Evolutionary conservation across 2,329 filamentous ascomycete genomes (phyloP).

Genomic region (Epichloe bromicola): DNA sequence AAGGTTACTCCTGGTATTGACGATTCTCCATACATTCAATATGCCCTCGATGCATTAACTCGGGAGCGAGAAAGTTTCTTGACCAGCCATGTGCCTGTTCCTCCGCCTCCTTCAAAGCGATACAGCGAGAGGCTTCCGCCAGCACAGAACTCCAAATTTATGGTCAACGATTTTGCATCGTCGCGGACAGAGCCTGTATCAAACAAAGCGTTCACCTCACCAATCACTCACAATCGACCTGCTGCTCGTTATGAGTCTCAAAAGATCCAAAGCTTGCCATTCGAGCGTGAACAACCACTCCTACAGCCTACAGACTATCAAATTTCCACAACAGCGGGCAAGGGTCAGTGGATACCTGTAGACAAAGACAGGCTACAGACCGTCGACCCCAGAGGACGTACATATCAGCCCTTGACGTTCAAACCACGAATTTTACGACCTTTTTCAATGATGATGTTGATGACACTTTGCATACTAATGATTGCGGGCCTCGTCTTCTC

Average conservation of each 20-base stretch:
- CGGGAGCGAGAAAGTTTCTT: slow-evolving; percentile 52
- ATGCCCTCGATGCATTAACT: slow-evolving; percentile 79
- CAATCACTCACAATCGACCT: neutral
- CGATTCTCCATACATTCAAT: slow-evolving; percentile 77
- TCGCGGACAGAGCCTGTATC: neutral
- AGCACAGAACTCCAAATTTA: neutral
- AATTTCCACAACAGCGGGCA: slow-evolving; percentile 5
- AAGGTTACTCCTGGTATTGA: slow-evolving; percentile 65
- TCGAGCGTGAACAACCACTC: neutral
- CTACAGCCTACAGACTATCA: slow-evolving; percentile 1
- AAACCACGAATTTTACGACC: slow-evolving; percentile 60
- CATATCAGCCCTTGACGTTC: slow-evolving; percentile 47
- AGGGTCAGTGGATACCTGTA: slow-evolving; percentile 19
- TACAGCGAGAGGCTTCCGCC: slow-evolving; percentile 18
- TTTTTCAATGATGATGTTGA: slow-evolving; percentile 46
- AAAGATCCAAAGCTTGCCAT: neutral
- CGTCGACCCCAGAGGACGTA: slow-evolving; percentile 24
- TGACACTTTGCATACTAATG: slow-evolving; percentile 54
- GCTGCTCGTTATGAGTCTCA: neutral
- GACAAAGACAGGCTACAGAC: slow-evolving; percentile 21
- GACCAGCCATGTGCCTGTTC: slow-evolving; percentile 31
- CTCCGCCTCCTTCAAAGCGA: slow-evolving; percentile 25
- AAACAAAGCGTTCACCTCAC: neutral
- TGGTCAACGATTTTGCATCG: neutral
- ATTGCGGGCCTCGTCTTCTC: slow-evolving; percentile 58